phyloP scores from a whole-genome alignment of 2,329 filamentous ascomycete species.

The Fusarium oligoseptatum region DNA sequence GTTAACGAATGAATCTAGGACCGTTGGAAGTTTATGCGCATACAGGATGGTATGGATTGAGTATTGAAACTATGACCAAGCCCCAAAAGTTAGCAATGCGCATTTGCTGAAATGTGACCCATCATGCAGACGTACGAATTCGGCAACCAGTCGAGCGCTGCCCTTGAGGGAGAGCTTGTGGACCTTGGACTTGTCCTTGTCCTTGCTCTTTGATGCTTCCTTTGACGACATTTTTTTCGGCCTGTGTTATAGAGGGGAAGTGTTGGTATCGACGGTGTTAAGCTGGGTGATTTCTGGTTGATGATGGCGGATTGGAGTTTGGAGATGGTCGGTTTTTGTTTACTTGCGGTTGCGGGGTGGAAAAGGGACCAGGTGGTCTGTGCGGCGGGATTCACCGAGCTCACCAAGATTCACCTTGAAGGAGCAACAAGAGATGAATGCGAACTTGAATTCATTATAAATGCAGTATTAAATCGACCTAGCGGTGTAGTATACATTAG shows the following conservation, averaged over 20 bases:
- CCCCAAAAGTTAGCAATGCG: conserved; percentile 32
- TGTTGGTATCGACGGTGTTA: neutral
- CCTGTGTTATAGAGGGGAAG: neutral
- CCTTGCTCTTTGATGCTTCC: conserved; percentile 49
- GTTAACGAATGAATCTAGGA: conserved; percentile 8
- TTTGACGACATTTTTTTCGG: conserved; percentile 50
- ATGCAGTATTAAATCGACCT: neutral
- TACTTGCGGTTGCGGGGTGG: conserved; percentile 48
- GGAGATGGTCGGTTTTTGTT: conserved; percentile 41
- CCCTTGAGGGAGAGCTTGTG: conserved; percentile 95
- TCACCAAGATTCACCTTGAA: conserved; percentile 36
- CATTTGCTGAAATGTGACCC: neutral
- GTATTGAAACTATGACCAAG: conserved; percentile 82
- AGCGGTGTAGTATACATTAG: conserved; percentile 24
- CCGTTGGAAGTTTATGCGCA: neutral
- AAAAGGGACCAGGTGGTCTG: conserved; percentile 36
- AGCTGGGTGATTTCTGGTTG: neutral
- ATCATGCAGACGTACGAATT: conserved; percentile 81
- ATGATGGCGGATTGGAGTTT: conserved; percentile 4
- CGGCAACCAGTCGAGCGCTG: conserved; percentile 87
- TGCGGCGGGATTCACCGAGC: conserved; percentile 45
- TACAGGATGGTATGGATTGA: conserved; percentile 97
- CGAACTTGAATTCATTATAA: neutral
- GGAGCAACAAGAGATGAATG: neutral
- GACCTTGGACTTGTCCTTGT: conserved; percentile 84